Evolutionary conservation across 140 eudicot species (phyloP).

Genomic region (Senecio squalidus): DNA sequence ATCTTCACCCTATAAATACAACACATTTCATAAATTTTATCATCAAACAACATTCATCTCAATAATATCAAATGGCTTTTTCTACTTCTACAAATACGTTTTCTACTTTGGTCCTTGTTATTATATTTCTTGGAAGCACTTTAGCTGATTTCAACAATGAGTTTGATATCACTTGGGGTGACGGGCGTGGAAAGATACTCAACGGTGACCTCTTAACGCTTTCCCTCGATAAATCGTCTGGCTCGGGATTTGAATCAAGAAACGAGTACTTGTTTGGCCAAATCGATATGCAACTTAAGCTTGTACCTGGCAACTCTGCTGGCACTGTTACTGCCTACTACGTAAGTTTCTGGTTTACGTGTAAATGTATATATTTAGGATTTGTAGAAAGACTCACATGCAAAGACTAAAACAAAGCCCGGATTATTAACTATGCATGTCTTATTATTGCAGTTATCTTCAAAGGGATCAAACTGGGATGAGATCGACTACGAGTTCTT

Average conservation of each 20-base stretch:
- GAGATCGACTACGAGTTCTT: constrained; percentile 69
- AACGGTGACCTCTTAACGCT: constrained; percentile 39
- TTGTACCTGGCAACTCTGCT: constrained; percentile 56
- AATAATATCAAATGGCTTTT: constrained; percentile 5
- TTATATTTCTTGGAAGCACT: not conserved
- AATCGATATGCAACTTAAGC: constrained; percentile 52
- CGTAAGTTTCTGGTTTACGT: constrained; percentile 13
- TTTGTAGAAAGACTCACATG: too few species aligned
- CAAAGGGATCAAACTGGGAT: constrained; percentile 55
- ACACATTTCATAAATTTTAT: not conserved
- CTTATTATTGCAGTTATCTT: constrained; percentile 45
- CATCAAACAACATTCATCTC: not conserved
- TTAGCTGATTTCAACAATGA: constrained; percentile 38
- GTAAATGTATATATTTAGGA: not conserved
- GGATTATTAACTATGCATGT: too few species aligned
- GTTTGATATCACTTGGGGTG: constrained; percentile 56
- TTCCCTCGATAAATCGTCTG: constrained; percentile 48
- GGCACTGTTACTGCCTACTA: constrained; percentile 60
- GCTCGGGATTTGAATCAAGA: constrained; percentile 52
- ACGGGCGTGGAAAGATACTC: constrained; percentile 48
- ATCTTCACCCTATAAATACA: constrained; percentile 7
- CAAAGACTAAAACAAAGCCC: too few species aligned
- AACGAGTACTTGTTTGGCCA: constrained; percentile 48
- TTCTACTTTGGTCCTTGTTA: not conserved
- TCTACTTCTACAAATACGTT: not conserved